A percentile compares a stretch with the other conserved stretches of the same genome.
These are phyloP conservation scores for Fonsecaea pedrosoi DNA, from an alignment of 2,329 filamentous ascomycete species.

Conservation along the genomic window DNA sequence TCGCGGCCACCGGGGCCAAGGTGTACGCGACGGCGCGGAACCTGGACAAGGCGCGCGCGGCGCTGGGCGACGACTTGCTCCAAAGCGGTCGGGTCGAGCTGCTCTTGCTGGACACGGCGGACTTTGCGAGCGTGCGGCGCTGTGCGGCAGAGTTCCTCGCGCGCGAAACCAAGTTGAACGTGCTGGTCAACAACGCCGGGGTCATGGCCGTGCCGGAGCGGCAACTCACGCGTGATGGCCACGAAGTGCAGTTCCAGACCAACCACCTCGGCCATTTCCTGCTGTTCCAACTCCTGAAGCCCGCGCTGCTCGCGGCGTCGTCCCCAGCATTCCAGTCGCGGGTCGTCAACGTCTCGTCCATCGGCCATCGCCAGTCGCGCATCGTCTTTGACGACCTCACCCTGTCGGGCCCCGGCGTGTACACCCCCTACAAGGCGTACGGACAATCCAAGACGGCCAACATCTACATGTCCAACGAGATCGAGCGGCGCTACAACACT, in stretches of 20 bases:
- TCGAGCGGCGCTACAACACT: slow-evolving; percentile 56
- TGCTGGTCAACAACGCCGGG: slow-evolving; percentile 55
- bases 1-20: slow-evolving; percentile 48
- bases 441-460: slow-evolving; percentile 59
- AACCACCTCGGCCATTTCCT: slow-evolving; percentile 64
- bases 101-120: slow-evolving; percentile 46
- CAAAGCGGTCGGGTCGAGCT: slow-evolving; percentile 42
- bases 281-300: slow-evolving; percentile 59
- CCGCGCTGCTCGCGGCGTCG: slow-evolving; percentile 49
- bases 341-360: slow-evolving; percentile 55
- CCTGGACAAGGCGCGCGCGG: slow-evolving; percentile 44
- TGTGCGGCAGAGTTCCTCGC: slow-evolving; percentile 42
- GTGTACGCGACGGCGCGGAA: slow-evolving; percentile 49
- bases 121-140: slow-evolving; percentile 44
- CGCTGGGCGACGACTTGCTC: slow-evolving; percentile 39
- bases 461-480: slow-evolving; percentile 57
- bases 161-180: slow-evolving; percentile 43
- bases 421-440: slow-evolving; percentile 50
- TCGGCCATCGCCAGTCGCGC: slow-evolving; percentile 49
- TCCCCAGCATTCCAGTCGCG: slow-evolving; percentile 52
- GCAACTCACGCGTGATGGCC: slow-evolving; percentile 52
- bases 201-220: slow-evolving; percentile 52
- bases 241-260: slow-evolving; percentile 60
- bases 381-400: slow-evolving; percentile 51
- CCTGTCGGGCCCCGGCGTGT: slow-evolving; percentile 46